Evolutionary conservation across 768 basidiomycete species (phyloP).

Genomic region (Suillus clintonianus): DNA sequence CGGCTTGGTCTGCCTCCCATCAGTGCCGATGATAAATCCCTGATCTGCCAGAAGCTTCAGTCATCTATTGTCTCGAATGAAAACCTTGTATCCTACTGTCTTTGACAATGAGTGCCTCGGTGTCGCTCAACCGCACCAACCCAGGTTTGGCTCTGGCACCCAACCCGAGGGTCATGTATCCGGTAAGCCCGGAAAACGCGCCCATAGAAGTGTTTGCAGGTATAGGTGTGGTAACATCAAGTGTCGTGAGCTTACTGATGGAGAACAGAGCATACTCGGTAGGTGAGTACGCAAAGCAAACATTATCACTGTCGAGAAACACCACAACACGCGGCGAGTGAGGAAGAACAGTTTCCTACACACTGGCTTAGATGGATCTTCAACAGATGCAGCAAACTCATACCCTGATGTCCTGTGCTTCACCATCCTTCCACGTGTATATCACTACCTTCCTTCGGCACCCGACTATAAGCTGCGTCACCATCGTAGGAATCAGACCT

Average conservation of each 20-base stretch:
- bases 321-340: constrained; percentile 88
- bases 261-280: constrained; percentile 69
- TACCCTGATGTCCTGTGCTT: constrained; percentile 72
- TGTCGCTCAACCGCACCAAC: constrained; percentile 53
- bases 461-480: constrained; percentile 83
- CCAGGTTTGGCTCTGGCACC: constrained; percentile 74
- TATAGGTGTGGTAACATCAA: constrained; percentile 55
- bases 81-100: constrained; percentile 60
- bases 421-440: constrained; percentile 86
- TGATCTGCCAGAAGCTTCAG: constrained; percentile 47
- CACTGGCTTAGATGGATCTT: neutral
- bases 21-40: constrained; percentile 63
- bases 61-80: neutral
- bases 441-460: constrained; percentile 84
- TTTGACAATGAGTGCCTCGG: constrained; percentile 71
- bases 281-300: constrained; percentile 80
- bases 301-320: constrained; percentile 62
- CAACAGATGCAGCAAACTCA: constrained; percentile 13
- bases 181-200: constrained; percentile 76
- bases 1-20: constrained; percentile 54
- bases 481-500: constrained; percentile 59
- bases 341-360: constrained; percentile 77
- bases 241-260: constrained; percentile 54
- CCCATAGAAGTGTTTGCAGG: constrained; percentile 53
- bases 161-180: constrained; percentile 84